Evolutionary conservation across 805 yeast genomes (phyloP), one percentile per base, ranked within the genome.

Genomic region (Grigorovia yakushimaensis): DNA sequence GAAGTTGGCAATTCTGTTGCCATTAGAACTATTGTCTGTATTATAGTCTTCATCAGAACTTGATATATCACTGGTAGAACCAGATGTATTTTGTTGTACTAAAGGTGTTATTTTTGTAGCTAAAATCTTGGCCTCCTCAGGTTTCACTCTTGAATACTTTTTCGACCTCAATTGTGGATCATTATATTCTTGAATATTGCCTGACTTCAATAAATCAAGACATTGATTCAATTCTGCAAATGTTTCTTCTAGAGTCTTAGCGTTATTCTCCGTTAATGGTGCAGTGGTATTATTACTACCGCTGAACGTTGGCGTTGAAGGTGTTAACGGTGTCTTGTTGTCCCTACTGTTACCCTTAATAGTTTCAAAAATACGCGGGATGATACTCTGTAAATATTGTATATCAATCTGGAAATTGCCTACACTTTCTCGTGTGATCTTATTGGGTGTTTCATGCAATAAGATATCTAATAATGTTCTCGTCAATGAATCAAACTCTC

Each of bases 401-500:
- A 93, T 77, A 63, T 91, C 98, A 24, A 77, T 60, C 55, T 85
- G 86, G 62, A 91, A 89, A 62, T 88, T 89, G 5, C 82, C 69
- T 0, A 91, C 83, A 49, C 68, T 61, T 48, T 68, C 81, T 20
- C 72, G 70, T 19, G 88, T 80, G 54, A 78, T 79, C 10, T 68
- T 61, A 2, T 70, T 62, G 1, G 73, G 74, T 1, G 80, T 76
- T 18, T 74, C 73, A 36, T 73, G 65, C 41, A 79, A 69, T 50
- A 89, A 69, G 8, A 81, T 70, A 41, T 74, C 73, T 51, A 84
- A 70, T 61, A 91, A 78, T 51, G 81, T 78, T 39, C 81, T 77
- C 0, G 94, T 81, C 50, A 93, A 75, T 53, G 84, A 81, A 67
- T 89, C 98, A 61, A 86, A 87, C 23, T 91, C 88, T 59, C 95